Evolutionary conservation across 2,329 filamentous ascomycete species (phyloP), one percentile per base, ranked within the genome.

Genomic region (Colletotrichum lindemuthianum): DNA sequence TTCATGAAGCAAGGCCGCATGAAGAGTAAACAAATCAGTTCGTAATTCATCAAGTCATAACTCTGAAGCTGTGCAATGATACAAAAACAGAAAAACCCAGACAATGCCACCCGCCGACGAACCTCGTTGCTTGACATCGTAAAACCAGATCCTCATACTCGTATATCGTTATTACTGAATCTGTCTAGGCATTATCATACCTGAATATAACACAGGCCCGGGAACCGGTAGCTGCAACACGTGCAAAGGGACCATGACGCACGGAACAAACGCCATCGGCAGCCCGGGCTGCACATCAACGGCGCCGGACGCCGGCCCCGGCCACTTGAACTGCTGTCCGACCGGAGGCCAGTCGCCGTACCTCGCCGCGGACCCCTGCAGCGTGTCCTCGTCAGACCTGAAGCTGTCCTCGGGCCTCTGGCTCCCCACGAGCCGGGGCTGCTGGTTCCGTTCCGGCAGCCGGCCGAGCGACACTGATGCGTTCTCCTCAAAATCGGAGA

Each of bases 401-500:
- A 11, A 41, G 6, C 15, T 8, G 33, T 43, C 37, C n/a, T 49
- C 13, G 44, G 7, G 8, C 12, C 13, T 34, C 13, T 15, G 41
- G 13, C 13, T 10, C 5, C 15, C 24, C 24, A 15, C 5, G 2
- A 9, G 11, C 37, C 15, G 48, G 7, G 47, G 6, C 36, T 13
- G 44, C 16, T 34, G 10, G 7, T 16, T 39, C 24, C 24, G 24
- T 24, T 24, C 24, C 4, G n/a, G 15, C 16, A 33, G 54, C 40
- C 36, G 8, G 34, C 8, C 40, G 34, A 24, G 9, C 5, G 15
- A 48, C 34, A 24, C 24, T 24, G 9, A 12, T 1, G 16, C 6
- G 16, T 40, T 13, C 37, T 58, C n/a, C 39, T 58, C 55, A 13
- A 41, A 58, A 6, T 58, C 55, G 45, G 55, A 58, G 10, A 58